Evolutionary conservation across 495 filamentous ascomycete species (phyloP).

Genomic region (Penicillium malachiteum): DNA sequence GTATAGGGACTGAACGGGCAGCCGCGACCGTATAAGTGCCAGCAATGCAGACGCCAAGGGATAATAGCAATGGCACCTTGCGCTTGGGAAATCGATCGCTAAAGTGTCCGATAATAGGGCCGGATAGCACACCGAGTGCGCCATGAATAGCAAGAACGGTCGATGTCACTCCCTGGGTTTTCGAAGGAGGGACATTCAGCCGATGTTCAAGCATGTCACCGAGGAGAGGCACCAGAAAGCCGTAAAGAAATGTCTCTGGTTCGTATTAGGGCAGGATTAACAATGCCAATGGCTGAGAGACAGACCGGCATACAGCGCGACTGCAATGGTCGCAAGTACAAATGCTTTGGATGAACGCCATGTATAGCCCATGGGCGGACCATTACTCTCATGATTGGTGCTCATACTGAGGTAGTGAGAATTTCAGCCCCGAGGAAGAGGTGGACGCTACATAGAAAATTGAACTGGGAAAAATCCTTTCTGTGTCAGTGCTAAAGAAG

Average conservation of each 20-base stretch:
- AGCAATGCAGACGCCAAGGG: not conserved
- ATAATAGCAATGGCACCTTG: conserved; percentile 10
- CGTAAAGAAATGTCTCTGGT: conserved; percentile 31
- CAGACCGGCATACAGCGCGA: not conserved
- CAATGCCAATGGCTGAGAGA: no score
- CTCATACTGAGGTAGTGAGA: no score
- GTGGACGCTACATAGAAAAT: no score
- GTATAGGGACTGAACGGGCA: not conserved
- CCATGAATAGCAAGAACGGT: conserved; percentile 20
- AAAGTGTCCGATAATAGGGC: conserved; percentile 26
- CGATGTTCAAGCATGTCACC: conserved; percentile 29
- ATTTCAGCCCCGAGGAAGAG: no score
- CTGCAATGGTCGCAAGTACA: not conserved
- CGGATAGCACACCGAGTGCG: conserved; percentile 15
- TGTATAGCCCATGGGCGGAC: not conserved
- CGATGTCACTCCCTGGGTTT: conserved; percentile 21
- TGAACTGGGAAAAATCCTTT: no score
- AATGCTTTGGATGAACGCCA: not conserved
- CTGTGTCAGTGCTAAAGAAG: no score
- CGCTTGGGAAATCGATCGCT: conserved; percentile 20
- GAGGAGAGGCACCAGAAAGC: conserved; percentile 29
- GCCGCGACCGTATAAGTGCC: not conserved
- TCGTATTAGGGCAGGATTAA: no score
- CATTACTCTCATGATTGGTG: no score
- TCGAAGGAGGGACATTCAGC: conserved; percentile 16